phyloP scores from a whole-genome alignment of 2,329 filamentous ascomycete genomes.

The Cytospora schulzeri region DNA sequence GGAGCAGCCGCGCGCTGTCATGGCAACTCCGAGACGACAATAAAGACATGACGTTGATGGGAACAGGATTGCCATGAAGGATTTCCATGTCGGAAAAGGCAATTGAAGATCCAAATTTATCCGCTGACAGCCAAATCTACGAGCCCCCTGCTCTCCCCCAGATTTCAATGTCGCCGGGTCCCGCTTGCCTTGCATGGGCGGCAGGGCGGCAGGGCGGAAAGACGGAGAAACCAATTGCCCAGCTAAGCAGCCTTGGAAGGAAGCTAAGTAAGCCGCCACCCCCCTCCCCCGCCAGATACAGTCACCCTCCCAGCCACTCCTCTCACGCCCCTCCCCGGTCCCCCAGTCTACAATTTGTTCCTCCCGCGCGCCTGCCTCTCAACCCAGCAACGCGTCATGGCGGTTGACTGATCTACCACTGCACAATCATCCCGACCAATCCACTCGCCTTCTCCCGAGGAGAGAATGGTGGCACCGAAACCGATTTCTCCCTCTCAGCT shows the following conservation, averaged over 20 bases:
- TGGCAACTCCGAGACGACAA: not conserved
- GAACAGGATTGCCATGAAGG: constrained; percentile 21
- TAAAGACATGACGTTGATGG: constrained; percentile 22
- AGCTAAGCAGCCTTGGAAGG: not conserved
- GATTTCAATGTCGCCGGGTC: not conserved
- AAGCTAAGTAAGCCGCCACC: not conserved
- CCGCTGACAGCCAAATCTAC: not conserved
- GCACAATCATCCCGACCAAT: not conserved
- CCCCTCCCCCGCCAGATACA: not conserved
- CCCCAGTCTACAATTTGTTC: not conserved
- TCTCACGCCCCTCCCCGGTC: not conserved
- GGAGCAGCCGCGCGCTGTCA: not conserved
- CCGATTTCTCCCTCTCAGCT: constrained; percentile 11
- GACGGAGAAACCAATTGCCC: constrained; percentile 4
- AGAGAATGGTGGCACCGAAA: constrained; percentile 24
- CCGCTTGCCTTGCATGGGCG: not conserved
- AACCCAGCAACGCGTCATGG: constrained; percentile 22
- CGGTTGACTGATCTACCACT: constrained; percentile 25
- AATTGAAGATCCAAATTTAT: constrained; percentile 26
- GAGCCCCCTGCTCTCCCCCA: not conserved
- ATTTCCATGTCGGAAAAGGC: constrained; percentile 18
- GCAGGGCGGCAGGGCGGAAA: constrained; percentile 8
- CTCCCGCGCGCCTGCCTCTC: not conserved
- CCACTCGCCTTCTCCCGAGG: not conserved
- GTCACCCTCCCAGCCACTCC: not conserved